Percentiles rank a stretch among this genome's conserved stretches.
Conservation (phyloP, 2,329 filamentous ascomycete species). For the Aspergillus quadricinctus region DNA sequence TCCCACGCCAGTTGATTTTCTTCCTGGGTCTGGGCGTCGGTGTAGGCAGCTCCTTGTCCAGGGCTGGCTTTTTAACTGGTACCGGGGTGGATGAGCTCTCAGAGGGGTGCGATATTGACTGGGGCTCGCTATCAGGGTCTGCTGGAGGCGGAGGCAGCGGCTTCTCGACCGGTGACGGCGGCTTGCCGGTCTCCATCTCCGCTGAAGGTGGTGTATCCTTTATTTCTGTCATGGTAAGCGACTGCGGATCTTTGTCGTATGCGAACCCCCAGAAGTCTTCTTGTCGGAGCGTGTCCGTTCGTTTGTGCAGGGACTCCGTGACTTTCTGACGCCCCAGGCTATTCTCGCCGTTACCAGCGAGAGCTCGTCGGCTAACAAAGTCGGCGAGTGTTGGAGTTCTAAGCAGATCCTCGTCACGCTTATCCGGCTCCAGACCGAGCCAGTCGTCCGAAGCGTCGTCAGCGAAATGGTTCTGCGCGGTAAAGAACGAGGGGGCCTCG, state of each 20-base stretch:
- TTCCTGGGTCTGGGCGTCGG: constrained; percentile 52
- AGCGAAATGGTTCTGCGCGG: constrained; percentile 37
- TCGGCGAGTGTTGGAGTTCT: constrained; percentile 39
- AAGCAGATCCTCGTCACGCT: constrained; percentile 34
- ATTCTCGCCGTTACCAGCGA: constrained; percentile 12
- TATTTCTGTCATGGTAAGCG: constrained; percentile 31
- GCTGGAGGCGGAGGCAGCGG: constrained; percentile 36
- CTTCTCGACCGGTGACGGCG: constrained; percentile 33
- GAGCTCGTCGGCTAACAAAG: constrained; percentile 26
- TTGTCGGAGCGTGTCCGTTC: constrained; percentile 41
- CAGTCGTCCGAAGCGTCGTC: constrained; percentile 42
- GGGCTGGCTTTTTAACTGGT: constrained; percentile 11
- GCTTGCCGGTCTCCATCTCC: constrained; percentile 15
- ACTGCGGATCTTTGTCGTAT: constrained; percentile 37
- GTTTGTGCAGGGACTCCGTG: constrained; percentile 34
- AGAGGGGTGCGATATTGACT: constrained; percentile 4
- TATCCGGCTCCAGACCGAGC: constrained; percentile 40
- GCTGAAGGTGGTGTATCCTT: constrained; percentile 19
- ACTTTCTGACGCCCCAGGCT: constrained; percentile 20
- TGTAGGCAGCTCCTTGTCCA: constrained; percentile 17
- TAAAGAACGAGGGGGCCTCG: constrained; percentile 62
- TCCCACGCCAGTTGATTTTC: constrained; percentile 70
- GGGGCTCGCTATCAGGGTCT: constrained; percentile 12
- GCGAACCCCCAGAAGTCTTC: constrained; percentile 44
- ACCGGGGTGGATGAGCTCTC: constrained; percentile 10